Base-by-base conservation (phyloP, 192 early-diverging fungal genomes). In the Dimargaris xerosporica region DNA sequence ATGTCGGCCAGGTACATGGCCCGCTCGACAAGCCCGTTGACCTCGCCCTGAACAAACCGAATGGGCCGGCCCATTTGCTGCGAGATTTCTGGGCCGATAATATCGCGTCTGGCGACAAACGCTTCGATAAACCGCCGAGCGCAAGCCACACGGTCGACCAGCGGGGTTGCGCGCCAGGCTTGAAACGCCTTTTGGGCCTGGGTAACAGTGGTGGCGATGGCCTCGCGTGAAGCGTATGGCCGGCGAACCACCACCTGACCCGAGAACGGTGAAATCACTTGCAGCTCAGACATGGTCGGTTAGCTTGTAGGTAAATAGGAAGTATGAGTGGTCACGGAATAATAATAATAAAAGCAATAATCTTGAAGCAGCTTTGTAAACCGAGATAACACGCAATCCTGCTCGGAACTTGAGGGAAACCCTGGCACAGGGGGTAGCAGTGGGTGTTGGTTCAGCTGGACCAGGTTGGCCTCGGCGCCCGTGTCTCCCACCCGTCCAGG, bases 1-100 rank as follows among this genome's bases (percentile, higher is more conserved):
- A 89, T 77, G 41, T 80, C 79, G 19, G 80, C 71, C 78, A 91
- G 76, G 62, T 87, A 81, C 19, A 71, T 66, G 25, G 82, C 82
- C 28, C 89, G 80, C 25, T 84, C 78, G 29, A 82, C 67, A 17
- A 85, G 80, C 15, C 85, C 89, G 62, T 78, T 77, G 54, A 91
- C 72, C 65, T 91, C 89, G n/a, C 83, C 82, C 6, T 63, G 71
- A 28, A 69, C 77, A 50, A 86, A 87, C 17, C 72, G 64, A 25
- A 80, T 60, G 12, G 89, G 89, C 45, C 87, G 69, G 21, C 85
- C 88, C 79, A 91, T 88, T 44, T 85, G 79, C 31, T 65, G 67
- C 0, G 84, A 69, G 45, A 91, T 69, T 31, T 80, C 78, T 25
- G 67, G 62, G 25, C 75, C 76, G 10, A 88, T 65, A 5, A 72